These are phyloP conservation scores for Aspergillus carlsbadensis DNA, from an alignment of 495 filamentous ascomycete genomes.

Conservation along the genomic window DNA sequence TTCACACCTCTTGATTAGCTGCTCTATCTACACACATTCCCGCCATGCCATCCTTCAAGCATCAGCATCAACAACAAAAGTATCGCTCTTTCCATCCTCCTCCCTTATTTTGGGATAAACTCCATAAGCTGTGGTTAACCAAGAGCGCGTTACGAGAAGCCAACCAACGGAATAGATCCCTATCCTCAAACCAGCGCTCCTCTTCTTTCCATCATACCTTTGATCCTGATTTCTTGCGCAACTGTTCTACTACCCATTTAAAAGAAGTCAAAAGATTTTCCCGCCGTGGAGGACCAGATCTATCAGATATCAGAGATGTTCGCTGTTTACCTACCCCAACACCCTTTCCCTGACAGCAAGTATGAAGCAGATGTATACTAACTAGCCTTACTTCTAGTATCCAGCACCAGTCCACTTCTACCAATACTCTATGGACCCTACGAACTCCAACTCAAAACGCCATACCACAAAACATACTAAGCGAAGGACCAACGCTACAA, in stretches of 20 bases:
- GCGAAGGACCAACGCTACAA: not conserved
- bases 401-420: constrained; percentile 1
- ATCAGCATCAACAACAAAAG: not conserved
- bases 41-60: not conserved
- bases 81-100: constrained; percentile 1
- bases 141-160: constrained; percentile 1
- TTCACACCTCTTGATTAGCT: too few relatives aligned
- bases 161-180: not conserved
- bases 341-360: not conserved
- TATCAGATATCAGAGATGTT: constrained; percentile 1
- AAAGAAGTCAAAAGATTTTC: not conserved
- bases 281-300: constrained; percentile 2
- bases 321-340: not conserved
- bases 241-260: not conserved
- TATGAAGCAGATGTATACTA: not conserved
- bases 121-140: not conserved
- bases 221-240: constrained; percentile 1
- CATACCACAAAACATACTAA: not conserved
- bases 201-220: not conserved
- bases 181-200: not conserved
- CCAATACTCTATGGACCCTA: constrained; percentile 2
- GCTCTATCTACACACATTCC: too few relatives aligned
- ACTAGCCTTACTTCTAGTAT: constrained; percentile 4
- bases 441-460: not conserved
- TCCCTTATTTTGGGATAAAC: constrained; percentile 5